Percentiles rank a stretch among this genome's conserved stretches.
Evolutionary conservation across 2,329 filamentous ascomycete genomes (phyloP).

Genomic region (Pseudogymnoascus sp.): DNA sequence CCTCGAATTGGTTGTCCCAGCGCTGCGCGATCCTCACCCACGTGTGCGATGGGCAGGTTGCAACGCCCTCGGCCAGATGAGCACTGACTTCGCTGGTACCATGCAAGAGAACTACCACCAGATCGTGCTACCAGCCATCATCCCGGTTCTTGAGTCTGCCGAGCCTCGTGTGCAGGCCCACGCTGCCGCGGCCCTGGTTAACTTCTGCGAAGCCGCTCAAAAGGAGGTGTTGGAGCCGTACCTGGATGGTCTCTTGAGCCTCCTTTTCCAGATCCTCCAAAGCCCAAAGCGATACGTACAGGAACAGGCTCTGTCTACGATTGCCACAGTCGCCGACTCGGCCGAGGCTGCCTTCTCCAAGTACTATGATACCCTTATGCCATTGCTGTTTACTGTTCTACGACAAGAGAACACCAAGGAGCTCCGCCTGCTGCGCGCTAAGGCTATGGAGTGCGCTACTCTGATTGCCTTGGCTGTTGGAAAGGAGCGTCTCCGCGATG

Average conservation of each 20-base stretch:
- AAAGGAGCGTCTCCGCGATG: constrained; percentile 79
- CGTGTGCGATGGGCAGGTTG: constrained; percentile 96
- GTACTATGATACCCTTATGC: constrained; percentile 96
- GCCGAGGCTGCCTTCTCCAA: constrained; percentile 90
- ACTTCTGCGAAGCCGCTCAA: constrained; percentile 98
- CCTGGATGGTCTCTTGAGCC: constrained; percentile 75
- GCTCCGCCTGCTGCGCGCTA: constrained; percentile 80
- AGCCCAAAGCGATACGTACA: constrained; percentile 94
- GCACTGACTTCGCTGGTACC: constrained; percentile 93
- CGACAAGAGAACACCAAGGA: constrained; percentile 89
- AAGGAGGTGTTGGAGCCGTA: constrained; percentile 88
- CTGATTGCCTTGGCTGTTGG: constrained; percentile 92
- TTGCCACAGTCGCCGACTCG: constrained; percentile 97
- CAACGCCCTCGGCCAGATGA: constrained; percentile 99
- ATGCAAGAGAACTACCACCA: constrained; percentile 97
- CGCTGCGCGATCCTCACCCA: constrained; percentile 80
- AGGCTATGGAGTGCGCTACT: constrained; percentile 98
- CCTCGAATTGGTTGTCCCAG: constrained; percentile 86
- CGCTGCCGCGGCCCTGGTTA: constrained; percentile 93
- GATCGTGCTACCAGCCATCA: constrained; percentile 78
- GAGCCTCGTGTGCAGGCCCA: constrained; percentile 95
- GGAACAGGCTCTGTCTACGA: constrained; percentile 94
- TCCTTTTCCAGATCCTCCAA: constrained; percentile 78
- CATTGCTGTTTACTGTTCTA: constrained; percentile 80
- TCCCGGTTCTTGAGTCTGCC: constrained; percentile 80